Evolutionary conservation across 306 rosid species (phyloP).

Genomic region (Coriaria nepalensis): DNA sequence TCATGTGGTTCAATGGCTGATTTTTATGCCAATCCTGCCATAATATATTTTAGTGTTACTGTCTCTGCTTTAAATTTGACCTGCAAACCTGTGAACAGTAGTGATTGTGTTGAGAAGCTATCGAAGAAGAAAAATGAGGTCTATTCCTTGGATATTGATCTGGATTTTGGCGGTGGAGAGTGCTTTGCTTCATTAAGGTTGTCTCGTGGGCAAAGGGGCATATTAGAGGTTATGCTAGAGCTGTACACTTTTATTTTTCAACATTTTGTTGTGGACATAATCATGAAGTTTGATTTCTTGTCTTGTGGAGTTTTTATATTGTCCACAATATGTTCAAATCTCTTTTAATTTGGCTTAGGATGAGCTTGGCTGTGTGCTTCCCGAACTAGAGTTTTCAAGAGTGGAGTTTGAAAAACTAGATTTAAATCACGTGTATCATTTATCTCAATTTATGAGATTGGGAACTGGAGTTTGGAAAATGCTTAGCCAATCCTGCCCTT

Average conservation of each 20-base stretch:
- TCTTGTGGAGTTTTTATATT: too few species aligned
- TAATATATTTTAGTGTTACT: constrained; percentile 55
- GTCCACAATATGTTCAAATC: too few species aligned
- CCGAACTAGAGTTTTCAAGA: too few species aligned
- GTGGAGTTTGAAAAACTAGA: too few species aligned
- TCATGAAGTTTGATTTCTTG: too few species aligned
- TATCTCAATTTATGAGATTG: too few species aligned
- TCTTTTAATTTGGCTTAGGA: too few species aligned
- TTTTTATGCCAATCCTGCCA: constrained; percentile 67
- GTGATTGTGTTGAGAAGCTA: constrained; percentile 74
- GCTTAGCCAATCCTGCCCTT: too few species aligned
- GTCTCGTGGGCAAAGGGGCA: constrained; percentile 66
- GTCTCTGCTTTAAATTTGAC: constrained; percentile 38
- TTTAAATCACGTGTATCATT: too few species aligned
- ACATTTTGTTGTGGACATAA: too few species aligned
- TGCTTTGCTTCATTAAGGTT: constrained; percentile 63
- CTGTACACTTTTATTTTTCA: not conserved
- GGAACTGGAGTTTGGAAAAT: too few species aligned
- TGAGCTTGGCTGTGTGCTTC: too few species aligned
- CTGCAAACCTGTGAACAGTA: constrained; percentile 62
- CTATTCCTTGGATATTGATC: constrained; percentile 52
- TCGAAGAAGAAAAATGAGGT: constrained; percentile 50
- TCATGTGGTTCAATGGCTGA: constrained; percentile 48
- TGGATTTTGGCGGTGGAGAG: constrained; percentile 66
- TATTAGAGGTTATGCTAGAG: constrained; percentile 49